Base-by-base conservation (phyloP, 2,329 filamentous ascomycete species). In the Lasiodiplodia hormozganensis region DNA sequence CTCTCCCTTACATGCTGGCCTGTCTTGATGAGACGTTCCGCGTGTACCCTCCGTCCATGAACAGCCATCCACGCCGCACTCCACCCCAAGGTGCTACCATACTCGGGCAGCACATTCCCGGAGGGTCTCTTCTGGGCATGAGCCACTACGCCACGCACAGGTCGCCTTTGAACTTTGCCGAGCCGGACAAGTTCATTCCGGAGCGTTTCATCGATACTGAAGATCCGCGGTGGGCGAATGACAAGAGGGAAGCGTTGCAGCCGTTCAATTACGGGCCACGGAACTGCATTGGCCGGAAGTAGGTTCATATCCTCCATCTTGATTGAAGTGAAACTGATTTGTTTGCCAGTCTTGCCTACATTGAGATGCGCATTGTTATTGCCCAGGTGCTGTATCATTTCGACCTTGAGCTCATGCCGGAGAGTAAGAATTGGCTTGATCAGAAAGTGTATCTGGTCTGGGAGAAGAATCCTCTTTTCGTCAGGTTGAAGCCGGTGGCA, bases 251-350 rank as follows among this genome's bases (percentile, higher is more conserved):
- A 5, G 81, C 74, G 23, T 68, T 83, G 14, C 79, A 84, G 28
- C 74, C 82, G 0, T 85, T 85, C 72, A 80, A 77, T 1, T 74
- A 79, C 47, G 84, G 83, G 0, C 75, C 81, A 0, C 74, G 83
- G 25, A 75, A 79, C 56, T 80, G 78, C 65, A 34, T 80, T 38
- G 78, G 77, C 5, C 78, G 77, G 31, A 34, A 34, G 31, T 34
- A 34, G 10, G 31, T 34, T 34, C 31, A 34, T 34, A 10, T 34
- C 8, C 31, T 10, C 31, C 31, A 3, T 34, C 10, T 5, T 10
- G 31, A 10, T 34, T 10, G 8, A 10, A 34, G 7, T 7, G 8
- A 34, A 1, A 34, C 31, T 34, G 8, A 34, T 34, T 2, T 10
- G 8, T 34, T 10, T 34, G 8, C 31, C 69, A 77, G 12, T 21